These are phyloP conservation scores for Pseudoturritis turrita DNA, from an alignment of 345 rosid genomes.

Conservation along the genomic window DNA sequence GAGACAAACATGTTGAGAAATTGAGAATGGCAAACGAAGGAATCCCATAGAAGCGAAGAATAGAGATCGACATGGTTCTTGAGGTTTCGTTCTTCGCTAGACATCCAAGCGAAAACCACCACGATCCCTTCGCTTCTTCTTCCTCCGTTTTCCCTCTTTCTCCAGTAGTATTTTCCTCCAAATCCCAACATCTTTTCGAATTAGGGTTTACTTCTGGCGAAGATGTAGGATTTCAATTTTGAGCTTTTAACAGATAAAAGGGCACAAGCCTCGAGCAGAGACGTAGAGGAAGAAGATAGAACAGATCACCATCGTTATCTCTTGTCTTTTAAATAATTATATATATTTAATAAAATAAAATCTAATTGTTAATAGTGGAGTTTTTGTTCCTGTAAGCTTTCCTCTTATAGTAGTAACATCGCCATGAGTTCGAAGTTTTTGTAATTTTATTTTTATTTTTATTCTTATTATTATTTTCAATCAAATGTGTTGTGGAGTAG, in stretches of 20 bases:
- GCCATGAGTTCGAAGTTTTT: too few species aligned
- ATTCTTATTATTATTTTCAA: too few species aligned
- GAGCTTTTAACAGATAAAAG: neutral
- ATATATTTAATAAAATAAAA: too few species aligned
- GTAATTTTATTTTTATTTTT: too few species aligned
- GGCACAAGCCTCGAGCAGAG: constrained; percentile 28
- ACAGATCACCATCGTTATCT: constrained; percentile 20
- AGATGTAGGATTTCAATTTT: neutral
- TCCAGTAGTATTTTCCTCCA: constrained; percentile 80
- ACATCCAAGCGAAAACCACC: constrained; percentile 87
- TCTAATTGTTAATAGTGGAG: too few species aligned
- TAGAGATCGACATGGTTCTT: constrained; percentile 62
- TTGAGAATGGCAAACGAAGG: constrained; percentile 82
- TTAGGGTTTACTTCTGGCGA: neutral
- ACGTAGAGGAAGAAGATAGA: constrained; percentile 28
- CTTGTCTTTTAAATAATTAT: neutral
- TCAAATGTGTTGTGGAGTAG: too few species aligned
- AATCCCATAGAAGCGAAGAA: constrained; percentile 65
- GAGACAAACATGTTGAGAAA: constrained; percentile 66
- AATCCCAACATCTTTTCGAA: constrained; percentile 61
- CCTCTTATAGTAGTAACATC: too few species aligned
- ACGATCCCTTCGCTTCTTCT: constrained; percentile 57
- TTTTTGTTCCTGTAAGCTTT: too few species aligned
- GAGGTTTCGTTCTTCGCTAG: constrained; percentile 68
- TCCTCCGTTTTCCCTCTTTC: constrained; percentile 38